Evolutionary conservation across 352 stramenopile genomes (phyloP).

Genomic region (Thraustotheca clavata): DNA sequence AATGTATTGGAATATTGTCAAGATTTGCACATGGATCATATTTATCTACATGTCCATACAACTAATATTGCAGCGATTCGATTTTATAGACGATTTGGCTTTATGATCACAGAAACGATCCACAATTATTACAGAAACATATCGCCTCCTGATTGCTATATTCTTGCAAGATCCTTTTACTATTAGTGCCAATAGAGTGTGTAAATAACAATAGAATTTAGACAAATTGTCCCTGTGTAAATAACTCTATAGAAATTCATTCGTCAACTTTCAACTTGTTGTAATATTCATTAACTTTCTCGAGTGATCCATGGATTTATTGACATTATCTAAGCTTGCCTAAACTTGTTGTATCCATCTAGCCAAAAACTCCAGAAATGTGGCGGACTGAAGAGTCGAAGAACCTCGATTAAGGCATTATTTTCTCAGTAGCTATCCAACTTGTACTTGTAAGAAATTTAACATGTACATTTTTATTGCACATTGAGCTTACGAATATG

Average conservation of each 20-base stretch:
- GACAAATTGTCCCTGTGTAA: too few species aligned
- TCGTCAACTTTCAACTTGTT: too few species aligned
- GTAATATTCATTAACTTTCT: too few species aligned
- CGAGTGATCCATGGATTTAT: too few species aligned
- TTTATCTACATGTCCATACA: conserved; percentile 90
- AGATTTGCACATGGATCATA: conserved; percentile 36
- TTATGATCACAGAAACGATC: conserved; percentile 84
- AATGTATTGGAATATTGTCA: conserved; percentile 31
- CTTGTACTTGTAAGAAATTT: not conserved
- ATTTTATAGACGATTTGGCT: conserved; percentile 87
- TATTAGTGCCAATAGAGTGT: conserved; percentile 8
- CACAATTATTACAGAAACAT: conserved; percentile 94
- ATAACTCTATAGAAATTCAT: too few species aligned
- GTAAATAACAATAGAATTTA: not conserved
- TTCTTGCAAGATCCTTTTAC: conserved; percentile 61
- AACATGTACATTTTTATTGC: not conserved
- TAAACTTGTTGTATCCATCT: too few species aligned
- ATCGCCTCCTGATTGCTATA: conserved; percentile 89
- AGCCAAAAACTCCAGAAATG: too few species aligned
- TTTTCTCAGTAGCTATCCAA: too few species aligned
- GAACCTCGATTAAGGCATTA: too few species aligned
- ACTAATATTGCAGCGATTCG: conserved; percentile 85
- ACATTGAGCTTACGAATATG: too few species aligned
- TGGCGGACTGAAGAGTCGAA: too few species aligned
- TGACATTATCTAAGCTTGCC: too few species aligned